Percentiles rank a stretch among this genome's conserved stretches.
Evolutionary conservation across 495 filamentous ascomycete genomes (phyloP).

Genomic region (Gamarada debralockiae): DNA sequence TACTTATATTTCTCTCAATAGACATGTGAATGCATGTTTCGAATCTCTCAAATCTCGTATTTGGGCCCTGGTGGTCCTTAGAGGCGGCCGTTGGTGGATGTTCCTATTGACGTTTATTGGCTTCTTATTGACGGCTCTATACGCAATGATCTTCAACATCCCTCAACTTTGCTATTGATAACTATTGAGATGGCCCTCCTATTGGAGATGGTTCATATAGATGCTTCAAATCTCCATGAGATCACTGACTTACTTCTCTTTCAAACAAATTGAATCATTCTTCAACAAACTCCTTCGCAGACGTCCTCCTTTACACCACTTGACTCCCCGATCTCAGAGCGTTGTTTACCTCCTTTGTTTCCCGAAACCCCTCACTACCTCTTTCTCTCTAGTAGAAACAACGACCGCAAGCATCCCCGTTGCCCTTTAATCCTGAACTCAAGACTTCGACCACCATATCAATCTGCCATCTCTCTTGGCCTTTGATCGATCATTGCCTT

Average conservation of each 20-base stretch:
- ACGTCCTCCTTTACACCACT: neutral
- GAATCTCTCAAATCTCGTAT: neutral
- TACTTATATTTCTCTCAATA: neutral
- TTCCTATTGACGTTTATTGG: neutral
- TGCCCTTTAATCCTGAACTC: neutral
- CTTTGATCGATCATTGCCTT: neutral
- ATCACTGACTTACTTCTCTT: neutral
- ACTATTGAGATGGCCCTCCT: neutral
- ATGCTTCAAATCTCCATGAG: neutral
- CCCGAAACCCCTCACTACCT: neutral
- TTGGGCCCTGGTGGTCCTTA: neutral
- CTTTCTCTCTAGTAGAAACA: neutral
- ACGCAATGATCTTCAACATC: too few species aligned
- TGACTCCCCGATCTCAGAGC: neutral
- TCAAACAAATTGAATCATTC: neutral
- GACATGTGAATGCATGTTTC: neutral
- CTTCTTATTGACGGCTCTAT: neutral
- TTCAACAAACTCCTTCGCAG: neutral
- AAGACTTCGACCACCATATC: neutral
- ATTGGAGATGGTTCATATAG: slow-evolving; percentile 1
- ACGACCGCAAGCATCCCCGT: neutral
- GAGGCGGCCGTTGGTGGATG: neutral
- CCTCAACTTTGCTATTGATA: neutral
- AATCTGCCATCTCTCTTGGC: neutral
- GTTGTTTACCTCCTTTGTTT: neutral